These are phyloP conservation scores for Phycomyces blakesleeanus DNA, from an alignment of 192 early-diverging fungal genomes.

Conservation along the genomic window DNA sequence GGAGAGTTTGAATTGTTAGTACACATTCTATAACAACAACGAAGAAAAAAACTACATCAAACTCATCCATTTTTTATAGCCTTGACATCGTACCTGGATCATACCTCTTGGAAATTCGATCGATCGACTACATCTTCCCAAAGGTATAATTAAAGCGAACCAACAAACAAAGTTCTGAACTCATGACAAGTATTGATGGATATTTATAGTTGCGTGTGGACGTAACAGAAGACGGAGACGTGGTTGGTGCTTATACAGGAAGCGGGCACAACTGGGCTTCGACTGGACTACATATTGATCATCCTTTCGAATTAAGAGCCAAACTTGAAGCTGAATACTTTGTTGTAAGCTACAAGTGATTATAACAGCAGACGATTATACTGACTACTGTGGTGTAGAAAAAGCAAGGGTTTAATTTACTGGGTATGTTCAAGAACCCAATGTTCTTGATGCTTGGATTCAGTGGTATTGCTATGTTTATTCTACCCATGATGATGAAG, in stretches of 20 bases:
- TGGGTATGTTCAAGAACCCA: conserved; percentile 53
- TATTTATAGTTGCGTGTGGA: conserved; percentile 43
- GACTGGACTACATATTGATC: conserved; percentile 35
- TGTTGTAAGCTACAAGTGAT: conserved; percentile 42
- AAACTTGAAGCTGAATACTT: conserved; percentile 45
- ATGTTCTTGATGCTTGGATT: conserved; percentile 59
- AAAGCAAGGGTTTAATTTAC: conserved; percentile 50
- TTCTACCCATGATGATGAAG: conserved; percentile 56
- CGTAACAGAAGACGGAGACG: conserved; percentile 30
- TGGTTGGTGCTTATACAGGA: conserved; percentile 36
- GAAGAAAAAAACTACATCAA: too few species aligned
- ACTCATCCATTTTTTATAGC: conserved; percentile 24
- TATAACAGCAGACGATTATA: too few species aligned
- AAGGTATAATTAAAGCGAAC: conserved; percentile 28
- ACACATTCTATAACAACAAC: background rate
- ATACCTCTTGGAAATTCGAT: conserved; percentile 51
- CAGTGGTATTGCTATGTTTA: conserved; percentile 48
- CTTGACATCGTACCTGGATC: conserved; percentile 43
- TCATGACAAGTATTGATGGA: background rate
- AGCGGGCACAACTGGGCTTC: conserved; percentile 46
- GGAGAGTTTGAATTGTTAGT: conserved; percentile 14
- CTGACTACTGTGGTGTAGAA: too few species aligned
- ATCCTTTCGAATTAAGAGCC: conserved; percentile 45
- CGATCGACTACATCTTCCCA: conserved; percentile 49
- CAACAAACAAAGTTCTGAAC: background rate